These are phyloP conservation scores for Penicillium hesseltinei DNA, from an alignment of 2,329 filamentous ascomycete genomes.

Conservation along the genomic window DNA sequence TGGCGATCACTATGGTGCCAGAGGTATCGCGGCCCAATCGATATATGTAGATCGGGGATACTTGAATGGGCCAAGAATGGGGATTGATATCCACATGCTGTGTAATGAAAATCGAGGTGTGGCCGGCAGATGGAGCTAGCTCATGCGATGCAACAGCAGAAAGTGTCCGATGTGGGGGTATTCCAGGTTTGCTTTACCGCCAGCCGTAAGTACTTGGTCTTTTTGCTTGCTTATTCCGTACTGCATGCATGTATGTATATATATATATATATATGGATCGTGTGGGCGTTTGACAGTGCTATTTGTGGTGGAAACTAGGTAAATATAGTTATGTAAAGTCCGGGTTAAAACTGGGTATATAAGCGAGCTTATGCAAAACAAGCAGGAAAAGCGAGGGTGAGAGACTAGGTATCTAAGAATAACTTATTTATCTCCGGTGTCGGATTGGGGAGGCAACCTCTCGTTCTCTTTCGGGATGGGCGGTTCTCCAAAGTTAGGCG, in stretches of 20 bases:
- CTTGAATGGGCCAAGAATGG: background rate
- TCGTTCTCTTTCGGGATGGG: background rate
- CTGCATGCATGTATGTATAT: background rate
- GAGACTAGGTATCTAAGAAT: background rate
- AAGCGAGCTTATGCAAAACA: background rate
- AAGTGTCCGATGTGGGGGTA: background rate
- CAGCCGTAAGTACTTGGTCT: background rate
- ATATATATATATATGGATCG: background rate
- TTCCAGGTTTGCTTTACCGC: background rate
- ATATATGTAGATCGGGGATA: background rate
- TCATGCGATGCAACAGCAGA: background rate
- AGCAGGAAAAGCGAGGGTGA: background rate
- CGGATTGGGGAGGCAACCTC: background rate
- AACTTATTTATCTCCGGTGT: background rate
- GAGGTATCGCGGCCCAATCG: background rate
- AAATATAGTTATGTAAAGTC: background rate
- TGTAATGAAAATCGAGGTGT: background rate
- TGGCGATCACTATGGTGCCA: background rate
- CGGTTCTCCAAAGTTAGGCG: background rate
- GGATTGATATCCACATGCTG: background rate
- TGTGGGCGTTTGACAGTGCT: background rate
- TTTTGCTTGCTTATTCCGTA: background rate
- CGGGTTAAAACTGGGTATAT: background rate
- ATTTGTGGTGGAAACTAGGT: background rate
- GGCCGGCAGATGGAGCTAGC: background rate